phyloP scores from a whole-genome alignment of 331 rosid species.

The Cydonia oblonga region DNA sequence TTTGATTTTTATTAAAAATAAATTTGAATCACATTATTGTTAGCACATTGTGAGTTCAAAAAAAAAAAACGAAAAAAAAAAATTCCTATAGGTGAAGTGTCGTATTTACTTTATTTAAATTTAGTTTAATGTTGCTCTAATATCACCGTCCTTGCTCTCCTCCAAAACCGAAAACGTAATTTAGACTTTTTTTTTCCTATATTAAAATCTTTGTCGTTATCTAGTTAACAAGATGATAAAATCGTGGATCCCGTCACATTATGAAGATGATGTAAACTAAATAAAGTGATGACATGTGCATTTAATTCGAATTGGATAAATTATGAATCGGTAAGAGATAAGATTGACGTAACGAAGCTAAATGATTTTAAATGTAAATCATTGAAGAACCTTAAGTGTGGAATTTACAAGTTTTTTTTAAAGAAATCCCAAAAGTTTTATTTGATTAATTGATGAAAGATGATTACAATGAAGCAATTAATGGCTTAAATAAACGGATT shows the following conservation, averaged over 20 bases:
- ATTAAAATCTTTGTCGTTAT: not conserved
- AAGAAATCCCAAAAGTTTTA: no score
- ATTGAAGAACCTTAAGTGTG: no score
- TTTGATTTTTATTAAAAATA: fast-evolving
- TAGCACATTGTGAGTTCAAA: no score
- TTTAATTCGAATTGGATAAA: not conserved
- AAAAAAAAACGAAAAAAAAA: no score
- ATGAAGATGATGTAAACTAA: not conserved
- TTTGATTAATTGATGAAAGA: no score
- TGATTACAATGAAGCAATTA: no score
- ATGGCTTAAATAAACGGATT: no score
- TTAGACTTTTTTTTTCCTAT: not conserved
- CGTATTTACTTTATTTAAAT: not conserved
- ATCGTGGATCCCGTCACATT: not conserved
- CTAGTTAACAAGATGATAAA: not conserved
- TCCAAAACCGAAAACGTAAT: not conserved
- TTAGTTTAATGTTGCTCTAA: not conserved
- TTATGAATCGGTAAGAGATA: no score
- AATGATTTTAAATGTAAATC: no score
- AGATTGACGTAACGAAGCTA: not conserved
- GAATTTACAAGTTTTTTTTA: no score
- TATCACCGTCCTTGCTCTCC: not conserved
- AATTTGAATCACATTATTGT: no score
- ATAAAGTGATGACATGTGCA: not conserved
- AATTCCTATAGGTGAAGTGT: not conserved